phyloP scores from a whole-genome alignment of 2,329 filamentous ascomycete species.

The Cercospora zeae-maydis region DNA sequence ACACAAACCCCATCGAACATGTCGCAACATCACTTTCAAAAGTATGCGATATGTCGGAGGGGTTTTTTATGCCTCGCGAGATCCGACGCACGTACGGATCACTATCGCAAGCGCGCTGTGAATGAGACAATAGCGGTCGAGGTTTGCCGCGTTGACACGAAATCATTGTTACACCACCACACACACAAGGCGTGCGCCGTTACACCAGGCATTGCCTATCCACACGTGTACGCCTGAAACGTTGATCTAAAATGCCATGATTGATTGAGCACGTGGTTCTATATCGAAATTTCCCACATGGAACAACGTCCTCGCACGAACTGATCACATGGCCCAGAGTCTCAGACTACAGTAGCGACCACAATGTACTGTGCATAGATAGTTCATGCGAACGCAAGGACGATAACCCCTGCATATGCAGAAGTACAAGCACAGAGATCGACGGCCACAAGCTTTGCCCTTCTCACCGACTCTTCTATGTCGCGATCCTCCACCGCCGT shows the following conservation, averaged over 20 bases:
- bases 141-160: no score
- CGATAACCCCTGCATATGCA: neutral
- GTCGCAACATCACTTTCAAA: neutral
- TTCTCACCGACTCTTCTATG: no score
- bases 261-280: no score
- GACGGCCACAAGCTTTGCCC: no score
- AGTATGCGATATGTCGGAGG: constrained; percentile 4
- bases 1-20: constrained; percentile 4
- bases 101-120: no score
- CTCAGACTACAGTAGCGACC: no score
- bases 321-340: no score
- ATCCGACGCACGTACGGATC: neutral
- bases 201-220: neutral
- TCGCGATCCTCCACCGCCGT: neutral
- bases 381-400: neutral
- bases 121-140: no score
- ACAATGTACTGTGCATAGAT: neutral
- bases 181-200: no score
- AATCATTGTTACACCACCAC: neutral
- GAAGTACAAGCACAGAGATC: neutral
- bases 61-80: neutral
- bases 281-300: no score
- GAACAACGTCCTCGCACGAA: no score
- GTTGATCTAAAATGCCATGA: no score
- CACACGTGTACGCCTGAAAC: neutral